Conservation (phyloP, 1,139 yeast species). For the Arxiozyma heterogenica region DNA sequence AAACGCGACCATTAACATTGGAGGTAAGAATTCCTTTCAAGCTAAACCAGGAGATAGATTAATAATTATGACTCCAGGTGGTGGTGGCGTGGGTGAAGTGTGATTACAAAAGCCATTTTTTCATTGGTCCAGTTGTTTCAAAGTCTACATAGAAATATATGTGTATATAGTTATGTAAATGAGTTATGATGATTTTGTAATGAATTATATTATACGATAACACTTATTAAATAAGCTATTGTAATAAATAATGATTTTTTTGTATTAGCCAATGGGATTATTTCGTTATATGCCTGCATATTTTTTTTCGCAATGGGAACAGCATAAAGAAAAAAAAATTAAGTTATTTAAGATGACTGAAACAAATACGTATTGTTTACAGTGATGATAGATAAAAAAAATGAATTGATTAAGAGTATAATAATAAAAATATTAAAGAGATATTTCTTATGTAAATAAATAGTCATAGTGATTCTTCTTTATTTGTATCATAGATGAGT, state of each 20-base stretch:
- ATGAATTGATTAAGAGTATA: no score
- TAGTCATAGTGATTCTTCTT: no score
- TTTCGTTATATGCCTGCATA: no score
- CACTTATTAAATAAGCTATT: neutral
- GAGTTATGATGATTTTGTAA: no score
- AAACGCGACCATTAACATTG: slow-evolving; percentile 37
- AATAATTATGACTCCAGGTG: slow-evolving; percentile 47
- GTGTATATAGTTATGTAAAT: no score
- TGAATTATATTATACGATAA: no score
- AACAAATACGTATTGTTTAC: no score
- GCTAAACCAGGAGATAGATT: slow-evolving; percentile 49
- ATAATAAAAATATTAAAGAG: no score
- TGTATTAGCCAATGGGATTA: neutral
- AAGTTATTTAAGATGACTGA: no score
- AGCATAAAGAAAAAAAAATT: no score
- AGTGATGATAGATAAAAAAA: no score
- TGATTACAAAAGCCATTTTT: neutral
- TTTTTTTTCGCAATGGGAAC: neutral
- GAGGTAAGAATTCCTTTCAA: slow-evolving; percentile 48
- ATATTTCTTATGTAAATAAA: no score
- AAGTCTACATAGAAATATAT: neutral
- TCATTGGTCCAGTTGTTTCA: neutral
- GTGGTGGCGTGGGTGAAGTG: slow-evolving; percentile 35
- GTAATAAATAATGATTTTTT: neutral
- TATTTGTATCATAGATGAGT: slow-evolving; percentile 3